Evolutionary conservation across 2,329 filamentous ascomycete species (phyloP).

Genomic region (Fusarium napiforme): DNA sequence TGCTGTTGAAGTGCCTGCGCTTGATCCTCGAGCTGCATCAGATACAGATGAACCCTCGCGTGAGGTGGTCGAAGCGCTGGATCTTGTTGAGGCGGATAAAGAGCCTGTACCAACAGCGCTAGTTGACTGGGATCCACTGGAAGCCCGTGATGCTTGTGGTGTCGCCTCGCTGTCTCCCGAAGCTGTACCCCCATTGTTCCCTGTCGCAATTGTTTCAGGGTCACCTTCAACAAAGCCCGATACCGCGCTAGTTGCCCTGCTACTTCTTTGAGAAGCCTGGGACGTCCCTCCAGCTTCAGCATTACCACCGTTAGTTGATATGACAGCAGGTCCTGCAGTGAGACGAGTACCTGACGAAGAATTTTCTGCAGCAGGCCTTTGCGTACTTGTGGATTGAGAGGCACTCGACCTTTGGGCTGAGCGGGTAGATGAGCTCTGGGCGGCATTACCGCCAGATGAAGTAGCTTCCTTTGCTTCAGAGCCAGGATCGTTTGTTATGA

Average conservation of each 20-base stretch:
- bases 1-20: fast-evolving
- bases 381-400: neutral
- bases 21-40: neutral
- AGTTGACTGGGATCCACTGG: neutral
- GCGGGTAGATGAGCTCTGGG: neutral
- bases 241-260: neutral
- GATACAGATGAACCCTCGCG: fast-evolving
- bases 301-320: fast-evolving
- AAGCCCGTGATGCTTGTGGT: neutral
- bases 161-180: neutral
- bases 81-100: neutral
- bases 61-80: neutral
- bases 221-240: neutral
- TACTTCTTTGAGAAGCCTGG: neutral
- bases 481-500: neutral
- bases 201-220: neutral
- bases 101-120: fast-evolving
- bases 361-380: neutral
- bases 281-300: neutral
- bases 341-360: neutral
- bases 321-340: neutral
- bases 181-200: fast-evolving
- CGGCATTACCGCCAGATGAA: fast-evolving
- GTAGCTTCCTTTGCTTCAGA: neutral
- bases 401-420: neutral